Conservation (phyloP, 2,329 filamentous ascomycete species). For the Ampelomyces quisqualis region DNA sequence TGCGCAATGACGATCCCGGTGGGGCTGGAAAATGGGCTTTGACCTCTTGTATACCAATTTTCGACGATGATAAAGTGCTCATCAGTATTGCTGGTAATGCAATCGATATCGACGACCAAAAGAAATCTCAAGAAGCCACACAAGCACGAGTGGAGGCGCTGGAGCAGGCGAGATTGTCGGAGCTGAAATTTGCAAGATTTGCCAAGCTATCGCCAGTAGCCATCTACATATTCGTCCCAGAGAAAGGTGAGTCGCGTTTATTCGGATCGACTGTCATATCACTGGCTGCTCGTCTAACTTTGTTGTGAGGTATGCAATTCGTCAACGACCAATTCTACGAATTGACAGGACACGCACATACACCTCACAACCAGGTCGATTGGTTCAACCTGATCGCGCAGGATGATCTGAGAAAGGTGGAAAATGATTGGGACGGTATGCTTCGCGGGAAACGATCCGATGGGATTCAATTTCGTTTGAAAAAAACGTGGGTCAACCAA, state of each 20-base stretch:
- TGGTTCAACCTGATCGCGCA: constrained; percentile 24
- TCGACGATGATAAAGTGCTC: constrained; percentile 27
- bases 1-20: constrained; percentile 12
- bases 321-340: constrained; percentile 36
- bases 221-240: constrained; percentile 29
- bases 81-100: constrained; percentile 36
- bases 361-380: constrained; percentile 14
- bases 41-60: constrained; percentile 33
- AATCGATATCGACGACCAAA: constrained; percentile 38
- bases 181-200: constrained; percentile 30
- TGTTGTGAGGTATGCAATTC: constrained; percentile 32
- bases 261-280: no score
- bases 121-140: constrained; percentile 26
- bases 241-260: constrained; percentile 14
- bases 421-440: constrained; percentile 20
- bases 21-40: constrained; percentile 31
- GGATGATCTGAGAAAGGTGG: constrained; percentile 21
- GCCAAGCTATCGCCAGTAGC: constrained; percentile 28
- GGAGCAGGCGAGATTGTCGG: constrained; percentile 25
- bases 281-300: no score
- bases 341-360: constrained; percentile 21
- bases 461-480: constrained; percentile 27
- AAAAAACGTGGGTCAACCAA: constrained; percentile 31
- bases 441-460: constrained; percentile 16
- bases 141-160: constrained; percentile 29